Evolutionary conservation across 176 grass and related monocot genomes (phyloP).

Genomic region (Secale cereale): DNA sequence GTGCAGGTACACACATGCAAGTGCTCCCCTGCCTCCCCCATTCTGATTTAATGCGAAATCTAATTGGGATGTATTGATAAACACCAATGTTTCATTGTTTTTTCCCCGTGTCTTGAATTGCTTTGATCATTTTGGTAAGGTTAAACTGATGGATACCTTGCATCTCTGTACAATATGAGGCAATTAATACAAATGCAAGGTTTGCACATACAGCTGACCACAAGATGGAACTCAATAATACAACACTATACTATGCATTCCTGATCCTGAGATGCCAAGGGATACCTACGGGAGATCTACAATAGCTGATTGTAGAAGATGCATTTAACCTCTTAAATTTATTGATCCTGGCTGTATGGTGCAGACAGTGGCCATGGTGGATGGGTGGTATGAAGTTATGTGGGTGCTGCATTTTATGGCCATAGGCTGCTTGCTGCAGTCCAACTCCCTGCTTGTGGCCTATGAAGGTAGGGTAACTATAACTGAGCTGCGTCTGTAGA

Average conservation of each 20-base stretch:
- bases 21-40: no score
- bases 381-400: no score
- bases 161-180: slow-evolving; percentile 75
- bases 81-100: not conserved
- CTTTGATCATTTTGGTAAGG: not conserved
- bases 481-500: no score
- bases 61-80: not conserved
- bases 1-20: no score
- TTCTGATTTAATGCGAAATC: not conserved
- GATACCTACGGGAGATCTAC: not conserved
- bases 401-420: no score
- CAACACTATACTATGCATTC: not conserved
- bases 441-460: no score
- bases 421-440: no score
- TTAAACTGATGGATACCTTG: not conserved
- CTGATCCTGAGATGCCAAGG: not conserved
- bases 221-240: slow-evolving; percentile 51
- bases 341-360: not conserved
- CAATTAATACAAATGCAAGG: slow-evolving; percentile 72
- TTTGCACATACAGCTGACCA: slow-evolving; percentile 77
- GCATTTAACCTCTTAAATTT: no score
- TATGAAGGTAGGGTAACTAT: no score
- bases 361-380: not conserved
- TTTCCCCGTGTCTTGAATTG: not conserved
- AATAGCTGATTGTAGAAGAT: not conserved